These are phyloP conservation scores for Striga hermonthica DNA, from an alignment of 305 asterid genomes.

Conservation along the genomic window DNA sequence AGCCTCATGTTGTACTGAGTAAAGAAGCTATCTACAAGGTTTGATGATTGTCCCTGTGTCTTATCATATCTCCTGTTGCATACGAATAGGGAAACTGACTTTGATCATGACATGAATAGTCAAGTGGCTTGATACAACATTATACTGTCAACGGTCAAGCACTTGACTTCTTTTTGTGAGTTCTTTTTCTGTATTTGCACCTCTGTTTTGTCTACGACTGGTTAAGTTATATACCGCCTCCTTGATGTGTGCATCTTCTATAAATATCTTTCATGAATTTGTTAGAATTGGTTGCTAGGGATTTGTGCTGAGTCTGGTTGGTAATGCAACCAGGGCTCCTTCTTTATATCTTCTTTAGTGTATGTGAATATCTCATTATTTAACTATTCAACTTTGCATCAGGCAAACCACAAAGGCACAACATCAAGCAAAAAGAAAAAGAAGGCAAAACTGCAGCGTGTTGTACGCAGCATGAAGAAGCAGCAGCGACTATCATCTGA, in stretches of 20 bases:
- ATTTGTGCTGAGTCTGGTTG: constrained; percentile 19
- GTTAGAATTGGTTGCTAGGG: constrained; percentile 25
- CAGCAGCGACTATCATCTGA: constrained; percentile 76
- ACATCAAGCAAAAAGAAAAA: constrained; percentile 94
- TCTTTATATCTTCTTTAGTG: constrained; percentile 5
- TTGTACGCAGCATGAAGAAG: constrained; percentile 83
- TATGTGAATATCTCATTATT: constrained; percentile 12
- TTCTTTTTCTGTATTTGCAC: neutral
- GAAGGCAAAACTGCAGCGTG: constrained; percentile 91
- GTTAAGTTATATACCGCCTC: neutral
- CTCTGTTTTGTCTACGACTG: constrained; percentile 9
- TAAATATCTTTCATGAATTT: constrained; percentile 10
- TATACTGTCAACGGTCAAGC: neutral
- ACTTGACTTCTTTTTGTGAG: constrained; percentile 14
- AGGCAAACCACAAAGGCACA: constrained; percentile 94
- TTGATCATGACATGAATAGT: constrained; percentile 12
- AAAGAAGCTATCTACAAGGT: constrained; percentile 95
- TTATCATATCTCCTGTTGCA: neutral
- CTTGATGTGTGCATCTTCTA: constrained; percentile 8
- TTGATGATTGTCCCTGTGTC: constrained; percentile 31
- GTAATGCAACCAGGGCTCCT: constrained; percentile 2
- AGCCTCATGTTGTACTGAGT: constrained; percentile 58
- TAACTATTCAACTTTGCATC: constrained; percentile 28
- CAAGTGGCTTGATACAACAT: neutral
- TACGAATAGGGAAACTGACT: constrained; percentile 6